Base-by-base conservation (phyloP, 352 stramenopile species). In the Phytophthora sp. region DNA sequence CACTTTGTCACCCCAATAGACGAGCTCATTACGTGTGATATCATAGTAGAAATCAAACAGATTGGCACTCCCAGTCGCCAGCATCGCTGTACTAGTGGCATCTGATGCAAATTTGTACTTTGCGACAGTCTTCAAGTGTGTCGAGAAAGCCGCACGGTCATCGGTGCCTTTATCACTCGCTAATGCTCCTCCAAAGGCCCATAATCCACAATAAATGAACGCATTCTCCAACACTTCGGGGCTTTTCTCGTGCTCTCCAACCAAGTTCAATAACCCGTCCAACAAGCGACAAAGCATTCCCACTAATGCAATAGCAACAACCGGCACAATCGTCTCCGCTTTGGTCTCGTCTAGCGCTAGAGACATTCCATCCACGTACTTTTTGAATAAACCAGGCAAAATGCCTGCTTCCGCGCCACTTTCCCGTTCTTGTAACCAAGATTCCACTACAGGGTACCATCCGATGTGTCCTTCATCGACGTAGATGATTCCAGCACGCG, bases 401-500 rank as follows among this genome's bases (percentile, higher is more conserved):
- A 92, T 81, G 1, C 85, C 78, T 8, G 79, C 86, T 56, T 99
- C 96, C 3, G 80, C 88, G 9, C 80, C 63, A 35, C 93, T 95
- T 42, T 86, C 77, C 33, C 91, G 82, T 3, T 79, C 68, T 42
- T 95, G 81, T 11, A 98, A 71, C 96, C 96, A 99, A 7, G 91
- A 98, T 42, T 99, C 94, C 1, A 97, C 90, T 42, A 97, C 95
- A 30, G 96, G 94, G 46, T 88, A 82, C 94, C 95, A 99, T 1
- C 95, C 96, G 57, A 99, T 89, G 33, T 94, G 77, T 0, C 62
- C 65, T 47, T 98, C 95, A 59, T 98, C 98, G 36, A 99, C 96
- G 73, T 98, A 99, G 46, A 99, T 91, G 65, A 99, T 99, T 1
- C 96, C 96, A 16, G 96, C 96, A 18, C 96, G 83, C 7, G 94